phyloP scores from a whole-genome alignment of 1,284 basidiomycete species.

The Rhodofomes roseus region DNA sequence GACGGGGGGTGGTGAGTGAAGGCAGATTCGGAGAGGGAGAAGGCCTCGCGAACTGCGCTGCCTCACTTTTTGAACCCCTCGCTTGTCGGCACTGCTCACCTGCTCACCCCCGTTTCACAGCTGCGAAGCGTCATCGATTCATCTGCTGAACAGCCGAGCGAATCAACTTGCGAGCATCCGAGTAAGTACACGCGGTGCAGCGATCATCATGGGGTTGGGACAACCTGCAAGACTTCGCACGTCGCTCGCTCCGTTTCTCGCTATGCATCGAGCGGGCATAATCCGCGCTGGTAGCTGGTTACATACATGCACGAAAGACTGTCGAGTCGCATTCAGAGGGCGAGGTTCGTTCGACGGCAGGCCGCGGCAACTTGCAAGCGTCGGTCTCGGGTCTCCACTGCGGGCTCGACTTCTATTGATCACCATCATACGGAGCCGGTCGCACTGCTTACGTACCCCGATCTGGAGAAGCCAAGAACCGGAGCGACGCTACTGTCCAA shows the following conservation, averaged over 20 bases:
- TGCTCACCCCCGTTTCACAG: neutral
- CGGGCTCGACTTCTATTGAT: neutral
- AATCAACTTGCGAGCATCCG: neutral
- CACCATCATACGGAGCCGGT: neutral
- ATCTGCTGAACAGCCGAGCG: neutral
- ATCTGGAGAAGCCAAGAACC: neutral
- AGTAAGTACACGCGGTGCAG: neutral
- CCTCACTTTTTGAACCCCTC: neutral
- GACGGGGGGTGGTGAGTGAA: neutral
- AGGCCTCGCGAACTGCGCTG: neutral
- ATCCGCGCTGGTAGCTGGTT: too few species aligned
- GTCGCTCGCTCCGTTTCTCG: neutral
- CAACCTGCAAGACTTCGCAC: too few species aligned
- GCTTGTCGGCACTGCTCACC: neutral
- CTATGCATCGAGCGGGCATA: too few species aligned
- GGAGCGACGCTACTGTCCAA: neutral
- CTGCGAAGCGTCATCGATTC: neutral
- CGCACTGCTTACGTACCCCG: neutral
- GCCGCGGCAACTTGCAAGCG: neutral
- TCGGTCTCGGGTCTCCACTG: neutral
- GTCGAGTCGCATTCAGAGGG: too few species aligned
- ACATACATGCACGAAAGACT: too few species aligned
- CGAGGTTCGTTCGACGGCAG: neutral
- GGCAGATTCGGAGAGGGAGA: neutral
- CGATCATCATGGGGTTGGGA: too few species aligned